Evolutionary conservation across 805 yeast genomes (phyloP).

Genomic region (Suhomyces tanzawaensis): DNA sequence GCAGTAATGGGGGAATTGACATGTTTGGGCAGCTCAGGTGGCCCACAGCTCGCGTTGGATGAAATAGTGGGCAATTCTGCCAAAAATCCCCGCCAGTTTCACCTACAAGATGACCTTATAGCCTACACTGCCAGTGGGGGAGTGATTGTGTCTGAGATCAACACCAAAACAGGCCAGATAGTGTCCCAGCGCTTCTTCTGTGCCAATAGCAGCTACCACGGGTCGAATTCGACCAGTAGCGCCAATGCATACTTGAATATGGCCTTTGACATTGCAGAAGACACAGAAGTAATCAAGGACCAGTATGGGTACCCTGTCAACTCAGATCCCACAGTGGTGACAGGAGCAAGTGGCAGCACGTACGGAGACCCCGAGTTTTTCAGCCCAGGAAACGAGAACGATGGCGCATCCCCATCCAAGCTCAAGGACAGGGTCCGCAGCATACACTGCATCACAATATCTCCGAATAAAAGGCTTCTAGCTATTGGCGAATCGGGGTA

Average conservation of each 20-base stretch:
- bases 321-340: slow-evolving; percentile 27
- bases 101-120: slow-evolving; percentile 37
- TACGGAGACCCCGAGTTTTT: slow-evolving; percentile 8
- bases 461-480: slow-evolving; percentile 51
- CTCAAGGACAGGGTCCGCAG: slow-evolving; percentile 46
- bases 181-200: slow-evolving; percentile 49
- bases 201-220: slow-evolving; percentile 33
- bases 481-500: slow-evolving; percentile 75
- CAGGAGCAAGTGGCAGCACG: slow-evolving; percentile 12
- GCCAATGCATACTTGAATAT: slow-evolving; percentile 32
- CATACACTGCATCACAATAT: slow-evolving; percentile 55
- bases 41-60: slow-evolving; percentile 10
- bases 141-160: slow-evolving; percentile 47
- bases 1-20: neutral
- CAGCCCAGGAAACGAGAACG: slow-evolving; percentile 11
- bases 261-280: slow-evolving; percentile 12
- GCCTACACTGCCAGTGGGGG: slow-evolving; percentile 63
- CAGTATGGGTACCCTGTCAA: slow-evolving; percentile 33
- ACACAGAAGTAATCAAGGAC: slow-evolving; percentile 22
- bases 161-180: slow-evolving; percentile 14
- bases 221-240: slow-evolving; percentile 5
- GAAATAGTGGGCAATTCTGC: slow-evolving; percentile 48
- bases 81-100: slow-evolving; percentile 37
- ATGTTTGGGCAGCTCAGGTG: neutral
- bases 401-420: slow-evolving; percentile 20